Evolutionary conservation across 129 eudicot species (phyloP).

Genomic region (Ambrosia trifida): DNA sequence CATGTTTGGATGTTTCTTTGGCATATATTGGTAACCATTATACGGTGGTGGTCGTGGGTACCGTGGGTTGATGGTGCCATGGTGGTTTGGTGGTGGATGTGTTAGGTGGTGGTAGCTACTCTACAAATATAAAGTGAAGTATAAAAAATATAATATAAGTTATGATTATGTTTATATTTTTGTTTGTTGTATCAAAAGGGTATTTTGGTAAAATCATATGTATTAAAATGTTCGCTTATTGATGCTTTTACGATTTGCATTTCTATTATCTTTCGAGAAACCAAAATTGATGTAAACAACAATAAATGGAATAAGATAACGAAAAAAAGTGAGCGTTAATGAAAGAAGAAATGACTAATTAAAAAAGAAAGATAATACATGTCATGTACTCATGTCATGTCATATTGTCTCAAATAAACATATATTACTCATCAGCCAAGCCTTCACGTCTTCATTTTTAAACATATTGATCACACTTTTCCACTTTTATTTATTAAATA

Average conservation of each 20-base stretch:
- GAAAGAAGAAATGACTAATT: slow-evolving; percentile 30
- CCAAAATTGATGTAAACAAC: not conserved
- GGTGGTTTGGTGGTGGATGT: too few species aligned
- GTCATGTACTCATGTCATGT: slow-evolving; percentile 32
- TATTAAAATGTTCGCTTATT: not conserved
- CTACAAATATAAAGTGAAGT: too few species aligned
- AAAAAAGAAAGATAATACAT: slow-evolving; percentile 35
- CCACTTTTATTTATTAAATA: slow-evolving; percentile 10
- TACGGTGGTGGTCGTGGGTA: too few species aligned
- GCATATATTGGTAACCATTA: too few species aligned
- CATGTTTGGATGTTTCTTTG: too few species aligned
- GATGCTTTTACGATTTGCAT: slow-evolving; percentile 12
- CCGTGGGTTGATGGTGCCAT: too few species aligned
- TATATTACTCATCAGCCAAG: not conserved
- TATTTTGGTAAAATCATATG: too few species aligned
- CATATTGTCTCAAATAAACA: not conserved
- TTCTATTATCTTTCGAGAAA: not conserved
- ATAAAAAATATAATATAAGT: too few species aligned
- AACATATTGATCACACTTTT: not conserved
- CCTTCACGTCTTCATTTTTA: slow-evolving; percentile 31
- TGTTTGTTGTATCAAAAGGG: too few species aligned
- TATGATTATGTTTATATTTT: too few species aligned
- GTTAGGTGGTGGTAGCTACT: too few species aligned
- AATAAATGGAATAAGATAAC: slow-evolving; percentile 20
- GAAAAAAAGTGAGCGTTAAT: slow-evolving; percentile 12